Percentiles rank a stretch among this genome's conserved stretches.
Conservation (phyloP, 345 rosid species). For the Bruguiera parviflora region DNA sequence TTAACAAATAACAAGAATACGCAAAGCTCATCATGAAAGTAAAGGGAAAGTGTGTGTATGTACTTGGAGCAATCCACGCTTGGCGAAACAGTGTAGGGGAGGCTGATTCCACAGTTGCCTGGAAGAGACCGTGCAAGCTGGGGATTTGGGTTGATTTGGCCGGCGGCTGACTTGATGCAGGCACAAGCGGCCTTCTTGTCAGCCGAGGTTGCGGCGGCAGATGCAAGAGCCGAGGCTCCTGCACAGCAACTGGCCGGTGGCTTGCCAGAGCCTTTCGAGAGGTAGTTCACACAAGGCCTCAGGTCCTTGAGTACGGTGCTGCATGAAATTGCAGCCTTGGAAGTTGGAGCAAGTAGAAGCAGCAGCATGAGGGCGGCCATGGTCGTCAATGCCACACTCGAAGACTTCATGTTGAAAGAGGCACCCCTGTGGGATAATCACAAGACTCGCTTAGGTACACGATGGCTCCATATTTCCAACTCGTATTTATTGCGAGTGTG, state of each 20-base stretch:
- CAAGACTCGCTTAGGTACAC: background rate
- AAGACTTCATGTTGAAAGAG: constrained; percentile 20
- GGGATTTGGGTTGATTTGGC: constrained; percentile 44
- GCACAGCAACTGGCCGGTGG: constrained; percentile 62
- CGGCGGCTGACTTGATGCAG: constrained; percentile 61
- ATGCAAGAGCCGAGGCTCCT: constrained; percentile 47
- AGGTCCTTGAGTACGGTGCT: constrained; percentile 55
- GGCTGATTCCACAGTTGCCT: constrained; percentile 46
- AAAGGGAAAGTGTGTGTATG: constrained; percentile 3
- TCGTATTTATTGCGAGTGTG: constrained; percentile 14
- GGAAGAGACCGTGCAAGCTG: constrained; percentile 62
- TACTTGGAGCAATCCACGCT: constrained; percentile 66
- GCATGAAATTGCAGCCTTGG: constrained; percentile 53
- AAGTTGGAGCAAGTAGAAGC: constrained; percentile 29
- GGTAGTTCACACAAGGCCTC: constrained; percentile 64
- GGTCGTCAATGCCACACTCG: constrained; percentile 10
- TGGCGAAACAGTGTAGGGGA: constrained; percentile 49
- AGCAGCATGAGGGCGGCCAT: constrained; percentile 26
- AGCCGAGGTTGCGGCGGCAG: constrained; percentile 45
- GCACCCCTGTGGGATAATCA: background rate
- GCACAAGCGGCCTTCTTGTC: constrained; percentile 62
- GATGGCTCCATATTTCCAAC: background rate
- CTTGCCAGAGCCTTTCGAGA: constrained; percentile 48
- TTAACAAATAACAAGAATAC: too few relatives aligned
- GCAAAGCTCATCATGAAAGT: too few relatives aligned